Evolutionary conservation across 768 basidiomycete species (phyloP), one percentile per base, ranked within the genome.

Genomic region (Collybiopsis luxurians): DNA sequence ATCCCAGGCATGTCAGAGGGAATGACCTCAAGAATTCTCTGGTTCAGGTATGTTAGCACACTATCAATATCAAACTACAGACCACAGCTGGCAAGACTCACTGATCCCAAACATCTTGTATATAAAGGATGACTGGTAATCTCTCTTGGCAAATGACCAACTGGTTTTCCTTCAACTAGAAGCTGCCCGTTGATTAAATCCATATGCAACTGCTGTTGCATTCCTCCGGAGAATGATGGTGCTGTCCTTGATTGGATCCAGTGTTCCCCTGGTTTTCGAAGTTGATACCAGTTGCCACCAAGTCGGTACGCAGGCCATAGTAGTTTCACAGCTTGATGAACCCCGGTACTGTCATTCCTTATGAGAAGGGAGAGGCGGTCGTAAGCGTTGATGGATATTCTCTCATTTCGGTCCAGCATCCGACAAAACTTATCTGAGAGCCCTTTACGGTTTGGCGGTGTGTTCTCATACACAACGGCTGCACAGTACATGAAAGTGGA

Each of bases 101-200:
- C 77, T 56, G 67, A 38, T 28, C 69, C 67, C 42, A 82, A 72
- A n/a, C 79, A 55, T 6, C 68, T 63, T 13, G 43, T 44, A 55
- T 77, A 81, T 2, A 67, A 61, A 1, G 67, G 28, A 60, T 79
- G 70, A 0, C 24, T 46, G 1, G 63, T 40, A 27, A 80, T 75
- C 0, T 59, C 56, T 7, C 40, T 27, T 0, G 79, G 75, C 13
- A 81, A 69, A 23, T 67, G 70, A 17, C 75, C 73, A 9, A 76
- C 55, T 1, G 72, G 68, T 55, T 70, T 70, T 6, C 79, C 79
- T 11, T 75, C 63, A 10, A 82, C 67, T 17, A 80, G 66, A 1
- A 82, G 63, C 23, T 61, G 48, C 12, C 79, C 79, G 17, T 68
- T 61, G 2, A 80, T 58, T 1, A 81, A 31, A 53, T 83, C 73